Base-by-base conservation (phyloP, 495 filamentous ascomycete species). In the Parmelia sp. region DNA sequence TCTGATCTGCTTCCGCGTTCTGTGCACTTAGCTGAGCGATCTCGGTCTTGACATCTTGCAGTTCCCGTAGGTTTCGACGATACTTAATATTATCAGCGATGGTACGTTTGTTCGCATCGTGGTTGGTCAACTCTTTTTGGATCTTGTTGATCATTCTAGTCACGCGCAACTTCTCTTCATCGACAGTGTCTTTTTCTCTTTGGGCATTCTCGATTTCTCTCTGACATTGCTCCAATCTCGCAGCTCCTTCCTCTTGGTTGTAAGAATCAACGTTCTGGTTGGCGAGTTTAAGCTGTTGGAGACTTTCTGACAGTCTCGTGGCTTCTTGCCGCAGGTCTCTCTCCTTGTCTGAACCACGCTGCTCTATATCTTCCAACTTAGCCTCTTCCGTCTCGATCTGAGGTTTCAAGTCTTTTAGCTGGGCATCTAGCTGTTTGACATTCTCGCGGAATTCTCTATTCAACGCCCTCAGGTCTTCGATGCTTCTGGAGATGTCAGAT, bases 51-150 rank as follows among this genome's bases (percentile, higher is more conserved):
- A 96, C 82, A 21, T 73, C 77, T 25, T 91, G 77, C 39, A 96
- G 79, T 57, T 86, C 82, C 49, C 86, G 79, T 59, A 83, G 80
- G 55, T 86, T 85, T 69, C 86, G 86, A 57, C 94, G 90, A 71
- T 90, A 96, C 29, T 83, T 84, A 44, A 97, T 76, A 68, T 97
- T 97, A 70, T 97, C 92, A 21, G 79, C 80, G 69, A 97, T 95
- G 66, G 86, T 88, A 47, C 88, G 85, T 74, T 89, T 89, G 23
- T 86, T 94, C 61, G 87, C 83, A 60, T 88, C 86, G 67, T 88
- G 88, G 69, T 90, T 89, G 66, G 86, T 84, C 31, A 93, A 78
- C 64, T 91, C 86, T 55, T 89, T 83, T 37, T 88, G 88, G 29
- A 96, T 79, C 66, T 86, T 87, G 74, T 96, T 96, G 65, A 89